Percentiles rank a stretch among this genome's conserved stretches.
Evolutionary conservation across 139 green algal genomes (phyloP).

Genomic region (Chlamydomonas sphaeroides): DNA sequence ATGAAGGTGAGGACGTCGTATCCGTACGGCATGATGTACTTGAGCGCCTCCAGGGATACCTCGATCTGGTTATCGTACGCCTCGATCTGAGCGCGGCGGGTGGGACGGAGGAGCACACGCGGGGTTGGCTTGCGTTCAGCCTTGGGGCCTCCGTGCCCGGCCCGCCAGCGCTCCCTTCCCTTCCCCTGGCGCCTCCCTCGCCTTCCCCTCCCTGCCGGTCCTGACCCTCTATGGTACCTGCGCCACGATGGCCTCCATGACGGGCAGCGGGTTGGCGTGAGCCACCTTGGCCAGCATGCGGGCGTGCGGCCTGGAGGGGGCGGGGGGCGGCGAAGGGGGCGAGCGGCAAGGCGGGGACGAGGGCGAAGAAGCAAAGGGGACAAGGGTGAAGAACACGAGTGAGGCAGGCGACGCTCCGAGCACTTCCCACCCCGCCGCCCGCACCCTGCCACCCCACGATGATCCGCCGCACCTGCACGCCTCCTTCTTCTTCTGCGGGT

Average conservation of each 20-base stretch:
- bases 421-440: too few relatives aligned
- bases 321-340: too few relatives aligned
- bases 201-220: not conserved
- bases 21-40: slow-evolving; percentile 73
- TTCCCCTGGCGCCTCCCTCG: too few relatives aligned
- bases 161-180: not conserved
- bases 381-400: too few relatives aligned
- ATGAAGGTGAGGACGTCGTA: slow-evolving; percentile 79
- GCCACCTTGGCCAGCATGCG: slow-evolving; percentile 73
- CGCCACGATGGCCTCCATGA: slow-evolving; percentile 61
- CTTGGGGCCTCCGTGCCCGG: too few relatives aligned
- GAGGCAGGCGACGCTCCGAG: too few relatives aligned
- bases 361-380: too few relatives aligned
- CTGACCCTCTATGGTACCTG: slow-evolving; percentile 40
- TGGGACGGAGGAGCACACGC: too few relatives aligned
- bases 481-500: slow-evolving; percentile 63
- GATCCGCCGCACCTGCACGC: slow-evolving; percentile 42
- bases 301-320: slow-evolving; percentile 47
- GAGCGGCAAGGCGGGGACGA: too few relatives aligned
- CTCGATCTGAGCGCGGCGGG: too few relatives aligned
- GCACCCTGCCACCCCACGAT: too few relatives aligned
- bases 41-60: slow-evolving; percentile 77
- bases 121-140: too few relatives aligned
- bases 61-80: slow-evolving; percentile 79
- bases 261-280: slow-evolving; percentile 58